phyloP scores from a whole-genome alignment of 306 rosid species.

The Comarum palustre region DNA sequence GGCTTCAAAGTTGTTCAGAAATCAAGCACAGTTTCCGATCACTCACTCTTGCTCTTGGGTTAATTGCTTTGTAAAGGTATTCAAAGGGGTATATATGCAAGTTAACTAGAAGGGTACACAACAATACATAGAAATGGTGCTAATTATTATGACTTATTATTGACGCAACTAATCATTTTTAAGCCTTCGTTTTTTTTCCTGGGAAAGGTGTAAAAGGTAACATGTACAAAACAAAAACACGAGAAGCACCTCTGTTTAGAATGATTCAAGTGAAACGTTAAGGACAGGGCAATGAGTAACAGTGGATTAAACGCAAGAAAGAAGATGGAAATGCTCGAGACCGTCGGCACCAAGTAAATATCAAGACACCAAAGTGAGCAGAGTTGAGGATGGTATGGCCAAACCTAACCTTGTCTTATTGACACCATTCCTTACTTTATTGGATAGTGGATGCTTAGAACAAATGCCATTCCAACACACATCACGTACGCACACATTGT shows the following conservation, averaged over 20 bases:
- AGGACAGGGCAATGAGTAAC: too few relatives aligned
- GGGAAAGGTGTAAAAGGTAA: too few relatives aligned
- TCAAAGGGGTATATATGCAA: background rate
- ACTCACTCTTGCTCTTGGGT: background rate
- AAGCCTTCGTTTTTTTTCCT: background rate
- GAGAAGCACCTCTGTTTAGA: too few relatives aligned
- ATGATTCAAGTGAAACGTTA: too few relatives aligned
- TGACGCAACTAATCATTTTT: too few relatives aligned
- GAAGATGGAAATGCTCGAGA: too few relatives aligned
- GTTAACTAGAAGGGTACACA: background rate
- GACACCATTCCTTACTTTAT: background rate
- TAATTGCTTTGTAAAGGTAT: background rate
- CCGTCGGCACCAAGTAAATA: too few relatives aligned
- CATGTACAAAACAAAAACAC: too few relatives aligned
- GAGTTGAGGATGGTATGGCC: too few relatives aligned
- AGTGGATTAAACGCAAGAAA: too few relatives aligned
- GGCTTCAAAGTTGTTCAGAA: background rate
- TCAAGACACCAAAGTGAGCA: too few relatives aligned
- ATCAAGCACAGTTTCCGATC: background rate
- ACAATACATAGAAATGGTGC: background rate
- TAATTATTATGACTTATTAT: slow-evolving; percentile 9
- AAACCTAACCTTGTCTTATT: too few relatives aligned
- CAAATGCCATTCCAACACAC: background rate
- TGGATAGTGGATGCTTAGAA: background rate
- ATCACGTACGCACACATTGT: background rate